Base-by-base conservation (phyloP, 352 stramenopile genomes). In the Globisporangium cylindrosporum region DNA sequence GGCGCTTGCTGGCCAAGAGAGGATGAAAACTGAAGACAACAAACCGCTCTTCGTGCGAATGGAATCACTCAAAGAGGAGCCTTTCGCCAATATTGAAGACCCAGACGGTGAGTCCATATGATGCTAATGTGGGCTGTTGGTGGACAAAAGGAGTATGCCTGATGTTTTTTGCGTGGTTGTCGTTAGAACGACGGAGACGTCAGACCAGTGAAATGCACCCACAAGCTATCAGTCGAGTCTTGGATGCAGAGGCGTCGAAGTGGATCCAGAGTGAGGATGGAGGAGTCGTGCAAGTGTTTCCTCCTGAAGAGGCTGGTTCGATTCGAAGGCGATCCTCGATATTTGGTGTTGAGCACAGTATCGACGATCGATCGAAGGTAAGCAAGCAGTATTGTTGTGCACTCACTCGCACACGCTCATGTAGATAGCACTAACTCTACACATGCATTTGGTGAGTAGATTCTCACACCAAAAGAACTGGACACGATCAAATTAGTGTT, bases 401-500 rank as follows among this genome's bases (percentile, higher is more conserved):
- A 29, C 12, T 27, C n/a, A 3, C 49, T 15, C 20, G 1, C 48
- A 15, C 20, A 55, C 20, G 20, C n/a, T 20, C 49, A 1, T 51
- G 7, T 24, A 18, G 18, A 24, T 49, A 22, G 6, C 4, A 51
- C 43, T 51, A 24, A 51, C 18, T 10, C 18, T 24, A 18, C n/a
- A 8, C 8, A 14, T 56, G 9, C 9, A 20, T 32, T 67, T 9
- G 22, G 27, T 61, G 20, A 34, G 29, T 48, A 91, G 85, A 63
- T 77, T 1, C 80, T 95, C n/a, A 76, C 76, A 4, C 59, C 71
- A 14, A 60, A 83, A 63, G 85, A 95, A 65, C 73, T 95, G 6
- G 84, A 95, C 43, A 89, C 84, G 59, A 73, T 91, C 24, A 95
- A 95, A 63, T 67, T 95, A 1, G 84, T 91, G 36, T 95, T 95